Conservation (phyloP, 2,329 filamentous ascomycete genomes). For the Monilinia fructicola region DNA sequence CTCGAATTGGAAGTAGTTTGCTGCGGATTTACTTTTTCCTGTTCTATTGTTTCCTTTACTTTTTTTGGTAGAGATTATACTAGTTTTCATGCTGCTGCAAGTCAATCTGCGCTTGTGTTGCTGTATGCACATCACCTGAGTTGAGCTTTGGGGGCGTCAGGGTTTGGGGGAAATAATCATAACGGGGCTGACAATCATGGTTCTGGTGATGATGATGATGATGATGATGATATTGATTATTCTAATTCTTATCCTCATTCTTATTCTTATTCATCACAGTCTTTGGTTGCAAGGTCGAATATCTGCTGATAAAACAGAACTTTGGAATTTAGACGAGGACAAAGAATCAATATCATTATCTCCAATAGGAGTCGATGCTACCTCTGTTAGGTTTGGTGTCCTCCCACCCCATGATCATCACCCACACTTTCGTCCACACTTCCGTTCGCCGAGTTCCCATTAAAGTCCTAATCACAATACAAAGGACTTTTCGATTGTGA, state of each 20-base stretch:
- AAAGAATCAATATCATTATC: slow-evolving; percentile 2
- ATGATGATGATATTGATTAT: slow-evolving; percentile 5
- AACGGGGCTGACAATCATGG: slow-evolving; percentile 12
- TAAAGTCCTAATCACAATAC: background rate
- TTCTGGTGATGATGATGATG: slow-evolving; percentile 11
- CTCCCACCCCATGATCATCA: background rate
- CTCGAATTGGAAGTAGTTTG: background rate
- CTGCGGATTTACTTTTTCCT: slow-evolving; percentile 7
- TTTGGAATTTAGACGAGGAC: background rate
- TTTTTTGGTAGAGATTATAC: slow-evolving; percentile 11
- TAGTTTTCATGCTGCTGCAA: slow-evolving; percentile 5
- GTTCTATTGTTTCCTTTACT: background rate
- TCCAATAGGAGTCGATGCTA: background rate
- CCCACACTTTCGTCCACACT: slow-evolving; percentile 2
- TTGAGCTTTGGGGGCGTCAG: slow-evolving; percentile 10
- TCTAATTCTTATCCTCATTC: background rate
- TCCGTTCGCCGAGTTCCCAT: slow-evolving; percentile 5
- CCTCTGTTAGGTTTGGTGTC: slow-evolving; percentile 13
- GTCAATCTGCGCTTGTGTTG: slow-evolving; percentile 14
- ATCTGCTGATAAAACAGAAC: background rate
- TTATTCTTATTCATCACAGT: background rate
- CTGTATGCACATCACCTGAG: slow-evolving; percentile 11
- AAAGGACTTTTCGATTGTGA: slow-evolving; percentile 7
- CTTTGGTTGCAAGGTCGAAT: background rate
- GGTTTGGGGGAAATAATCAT: slow-evolving; percentile 15